Evolutionary conservation across 345 rosid species (phyloP).

Genomic region (Excoecaria cochinchinensis): DNA sequence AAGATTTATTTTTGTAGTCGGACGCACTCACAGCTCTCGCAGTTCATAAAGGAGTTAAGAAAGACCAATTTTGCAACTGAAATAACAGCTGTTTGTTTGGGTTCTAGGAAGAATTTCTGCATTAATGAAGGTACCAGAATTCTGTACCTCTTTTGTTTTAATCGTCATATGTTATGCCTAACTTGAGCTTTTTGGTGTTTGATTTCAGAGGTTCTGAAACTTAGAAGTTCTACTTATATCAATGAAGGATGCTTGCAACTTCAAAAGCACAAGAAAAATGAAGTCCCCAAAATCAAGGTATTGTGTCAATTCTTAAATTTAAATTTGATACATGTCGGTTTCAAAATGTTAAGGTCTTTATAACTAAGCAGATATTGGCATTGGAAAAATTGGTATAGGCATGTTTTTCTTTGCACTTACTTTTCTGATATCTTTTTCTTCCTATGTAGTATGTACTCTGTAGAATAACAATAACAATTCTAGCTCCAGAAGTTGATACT

Average conservation of each 20-base stretch:
- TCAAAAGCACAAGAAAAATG: constrained; percentile 60
- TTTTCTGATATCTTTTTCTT: not conserved
- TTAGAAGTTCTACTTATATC: constrained; percentile 55
- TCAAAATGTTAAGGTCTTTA: not conserved
- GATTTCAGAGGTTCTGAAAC: constrained; percentile 65
- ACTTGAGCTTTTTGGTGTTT: constrained; percentile 17
- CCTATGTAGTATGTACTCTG: not conserved
- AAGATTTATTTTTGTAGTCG: constrained; percentile 87
- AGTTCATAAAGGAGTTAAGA: constrained; percentile 74
- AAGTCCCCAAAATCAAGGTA: constrained; percentile 72
- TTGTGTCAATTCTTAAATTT: constrained; percentile 1
- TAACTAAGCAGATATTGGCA: not conserved
- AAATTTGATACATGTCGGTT: constrained; percentile 8
- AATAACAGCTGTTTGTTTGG: constrained; percentile 65
- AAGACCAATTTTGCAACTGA: constrained; percentile 60
- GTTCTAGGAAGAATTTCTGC: constrained; percentile 84
- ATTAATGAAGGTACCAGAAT: constrained; percentile 65
- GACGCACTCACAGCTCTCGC: constrained; percentile 92
- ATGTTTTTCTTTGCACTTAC: not conserved
- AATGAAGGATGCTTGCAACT: constrained; percentile 88
- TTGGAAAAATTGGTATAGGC: not conserved
- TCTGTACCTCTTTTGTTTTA: constrained; percentile 1
- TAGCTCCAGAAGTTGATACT: not conserved
- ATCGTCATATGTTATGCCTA: constrained; percentile 11
- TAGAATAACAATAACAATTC: not conserved